Percentiles rank a stretch among this genome's conserved stretches.
phyloP scores from a whole-genome alignment of 2,329 filamentous ascomycete species.

The Fusarium keratoplasticum region DNA sequence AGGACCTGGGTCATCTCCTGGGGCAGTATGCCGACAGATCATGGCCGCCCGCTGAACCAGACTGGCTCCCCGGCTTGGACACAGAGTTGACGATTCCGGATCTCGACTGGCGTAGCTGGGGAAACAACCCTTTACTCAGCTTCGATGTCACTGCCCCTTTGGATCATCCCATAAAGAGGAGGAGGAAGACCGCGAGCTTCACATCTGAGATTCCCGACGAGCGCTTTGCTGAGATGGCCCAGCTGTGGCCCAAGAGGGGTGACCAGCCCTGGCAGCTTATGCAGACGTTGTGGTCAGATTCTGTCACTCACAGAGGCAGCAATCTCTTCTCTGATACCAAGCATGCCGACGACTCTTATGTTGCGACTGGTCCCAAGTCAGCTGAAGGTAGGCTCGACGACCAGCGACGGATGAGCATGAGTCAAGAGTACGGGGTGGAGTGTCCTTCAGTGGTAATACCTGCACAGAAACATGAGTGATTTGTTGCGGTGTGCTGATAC shows the following conservation, averaged over 20 bases:
- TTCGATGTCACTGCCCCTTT: neutral
- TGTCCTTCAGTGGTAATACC: neutral
- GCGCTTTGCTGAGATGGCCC: slow-evolving; percentile 1
- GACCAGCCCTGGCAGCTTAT: neutral
- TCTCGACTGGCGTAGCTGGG: neutral
- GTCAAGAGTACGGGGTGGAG: neutral
- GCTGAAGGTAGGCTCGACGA: neutral
- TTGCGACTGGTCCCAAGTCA: neutral
- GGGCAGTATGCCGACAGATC: neutral
- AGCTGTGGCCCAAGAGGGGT: slow-evolving; percentile 2
- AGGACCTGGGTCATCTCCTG: neutral
- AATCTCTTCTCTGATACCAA: neutral
- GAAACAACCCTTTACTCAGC: neutral
- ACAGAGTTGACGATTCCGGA: neutral
- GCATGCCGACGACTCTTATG: neutral
- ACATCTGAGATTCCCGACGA: neutral
- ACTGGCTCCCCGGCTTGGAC: neutral
- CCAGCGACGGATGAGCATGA: neutral
- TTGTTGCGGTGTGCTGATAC: neutral
- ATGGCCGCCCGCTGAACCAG: neutral
- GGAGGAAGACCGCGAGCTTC: neutral
- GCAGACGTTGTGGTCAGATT: neutral
- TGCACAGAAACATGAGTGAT: neutral
- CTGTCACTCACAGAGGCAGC: neutral
- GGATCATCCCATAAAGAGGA: neutral